Percentiles rank a stretch among this genome's conserved stretches.
Evolutionary conservation across 2,329 filamentous ascomycete genomes (phyloP).

Genomic region (Cladophialophora chaetospira): DNA sequence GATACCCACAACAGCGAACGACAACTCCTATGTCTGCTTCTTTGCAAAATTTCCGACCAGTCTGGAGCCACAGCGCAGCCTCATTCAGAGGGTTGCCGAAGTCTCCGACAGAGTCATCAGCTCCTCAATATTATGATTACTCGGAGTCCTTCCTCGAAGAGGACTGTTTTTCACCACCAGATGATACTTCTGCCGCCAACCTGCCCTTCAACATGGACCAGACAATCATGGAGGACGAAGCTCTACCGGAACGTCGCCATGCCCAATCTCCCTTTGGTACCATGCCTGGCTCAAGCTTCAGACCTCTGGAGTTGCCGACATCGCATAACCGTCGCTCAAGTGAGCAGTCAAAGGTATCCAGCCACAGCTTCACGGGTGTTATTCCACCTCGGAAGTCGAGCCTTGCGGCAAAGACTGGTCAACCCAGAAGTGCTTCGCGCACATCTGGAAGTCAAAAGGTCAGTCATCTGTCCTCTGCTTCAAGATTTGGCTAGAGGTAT

Average conservation of each 20-base stretch:
- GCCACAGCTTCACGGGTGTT: constrained; percentile 20
- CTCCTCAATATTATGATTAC: constrained; percentile 34
- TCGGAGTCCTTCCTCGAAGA: constrained; percentile 33
- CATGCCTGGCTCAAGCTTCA: constrained; percentile 29
- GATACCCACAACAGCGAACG: constrained; percentile 14
- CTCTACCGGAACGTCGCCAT: constrained; percentile 19
- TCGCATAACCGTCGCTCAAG: constrained; percentile 29
- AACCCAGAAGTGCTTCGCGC: constrained; percentile 3
- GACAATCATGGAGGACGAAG: constrained; percentile 19
- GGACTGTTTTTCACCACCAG: constrained; percentile 20
- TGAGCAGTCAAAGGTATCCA: constrained; percentile 29
- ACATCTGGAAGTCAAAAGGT: constrained; percentile 12
- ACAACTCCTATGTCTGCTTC: constrained; percentile 28
- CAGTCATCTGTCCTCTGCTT: neutral
- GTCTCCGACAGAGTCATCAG: constrained; percentile 31
- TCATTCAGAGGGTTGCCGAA: constrained; percentile 23
- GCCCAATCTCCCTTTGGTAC: constrained; percentile 34
- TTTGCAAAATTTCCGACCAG: constrained; percentile 22
- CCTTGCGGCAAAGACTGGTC: constrained; percentile 21
- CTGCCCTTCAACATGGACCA: constrained; percentile 25
- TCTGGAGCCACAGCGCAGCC: constrained; percentile 19
- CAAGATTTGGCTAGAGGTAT: neutral
- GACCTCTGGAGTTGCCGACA: constrained; percentile 30
- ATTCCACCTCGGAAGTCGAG: constrained; percentile 27
- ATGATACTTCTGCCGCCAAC: constrained; percentile 7